Percentiles rank a stretch among this genome's conserved stretches.
phyloP scores from a whole-genome alignment of 75 land plant species.

The Chamaecyparis obtusa region DNA sequence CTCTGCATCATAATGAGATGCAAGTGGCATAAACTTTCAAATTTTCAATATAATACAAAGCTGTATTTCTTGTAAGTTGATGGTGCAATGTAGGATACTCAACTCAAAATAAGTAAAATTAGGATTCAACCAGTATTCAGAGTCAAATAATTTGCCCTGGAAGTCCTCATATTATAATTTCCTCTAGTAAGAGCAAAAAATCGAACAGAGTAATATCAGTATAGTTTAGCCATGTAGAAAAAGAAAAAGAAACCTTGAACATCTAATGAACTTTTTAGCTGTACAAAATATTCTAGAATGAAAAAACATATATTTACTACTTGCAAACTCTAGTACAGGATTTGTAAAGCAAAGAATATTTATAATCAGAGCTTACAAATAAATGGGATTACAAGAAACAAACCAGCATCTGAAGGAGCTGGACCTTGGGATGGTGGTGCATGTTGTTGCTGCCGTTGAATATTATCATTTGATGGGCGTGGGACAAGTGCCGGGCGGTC shows the following conservation, averaged over 20 bases:
- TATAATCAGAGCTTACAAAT: neutral
- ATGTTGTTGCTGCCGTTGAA: slow-evolving; percentile 18
- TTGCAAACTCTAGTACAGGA: slow-evolving; percentile 16
- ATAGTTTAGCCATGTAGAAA: neutral
- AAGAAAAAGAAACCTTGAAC: neutral
- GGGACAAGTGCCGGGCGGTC: slow-evolving; percentile 19
- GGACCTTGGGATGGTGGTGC: neutral
- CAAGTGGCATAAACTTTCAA: no score
- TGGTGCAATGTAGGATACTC: neutral
- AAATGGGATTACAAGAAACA: neutral
- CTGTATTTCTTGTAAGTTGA: neutral
- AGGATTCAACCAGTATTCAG: neutral
- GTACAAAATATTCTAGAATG: neutral
- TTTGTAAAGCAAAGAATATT: neutral
- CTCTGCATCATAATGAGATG: no score
- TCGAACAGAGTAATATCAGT: neutral
- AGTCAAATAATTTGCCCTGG: neutral
- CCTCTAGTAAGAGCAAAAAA: neutral
- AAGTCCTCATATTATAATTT: neutral
- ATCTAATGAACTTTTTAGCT: neutral
- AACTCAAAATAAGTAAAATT: neutral
- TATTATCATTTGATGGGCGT: slow-evolving; percentile 17
- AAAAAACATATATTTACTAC: neutral
- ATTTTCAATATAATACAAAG: neutral
- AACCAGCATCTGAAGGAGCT: neutral